phyloP scores from a whole-genome alignment of 2,329 filamentous ascomycete genomes.

The Tolypocladium inflatum region DNA sequence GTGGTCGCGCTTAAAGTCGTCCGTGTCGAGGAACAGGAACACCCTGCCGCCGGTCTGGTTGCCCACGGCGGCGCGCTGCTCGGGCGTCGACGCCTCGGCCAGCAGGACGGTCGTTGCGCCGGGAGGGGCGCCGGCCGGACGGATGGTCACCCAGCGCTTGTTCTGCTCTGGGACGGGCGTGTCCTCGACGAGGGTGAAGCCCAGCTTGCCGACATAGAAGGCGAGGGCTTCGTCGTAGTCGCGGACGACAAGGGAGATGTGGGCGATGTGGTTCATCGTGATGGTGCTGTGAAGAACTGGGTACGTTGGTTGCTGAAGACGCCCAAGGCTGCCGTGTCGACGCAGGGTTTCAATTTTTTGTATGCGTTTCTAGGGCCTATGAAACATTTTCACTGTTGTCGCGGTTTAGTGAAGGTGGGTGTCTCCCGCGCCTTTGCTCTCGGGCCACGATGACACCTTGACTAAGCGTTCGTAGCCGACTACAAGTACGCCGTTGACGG shows the following conservation, averaged over 20 bases:
- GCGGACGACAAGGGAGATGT: conserved; percentile 7
- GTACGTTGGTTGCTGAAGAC: not conserved
- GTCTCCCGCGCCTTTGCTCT: not conserved
- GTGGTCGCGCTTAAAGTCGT: conserved; percentile 5
- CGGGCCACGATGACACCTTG: not conserved
- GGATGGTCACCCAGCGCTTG: conserved; percentile 7
- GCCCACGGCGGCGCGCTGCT: conserved; percentile 5
- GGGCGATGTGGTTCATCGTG: conserved; percentile 1
- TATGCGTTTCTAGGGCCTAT: not conserved
- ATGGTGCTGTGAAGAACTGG: not conserved
- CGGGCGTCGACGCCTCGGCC: conserved; percentile 4
- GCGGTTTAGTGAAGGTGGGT: not conserved
- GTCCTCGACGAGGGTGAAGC: conserved; percentile 8
- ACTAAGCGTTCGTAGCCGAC: not conserved
- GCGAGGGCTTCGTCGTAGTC: conserved; percentile 8
- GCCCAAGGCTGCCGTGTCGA: not conserved
- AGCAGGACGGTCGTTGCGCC: conserved; percentile 4
- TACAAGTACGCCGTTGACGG: no score
- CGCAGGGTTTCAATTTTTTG: not conserved
- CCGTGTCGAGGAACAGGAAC: conserved; percentile 9
- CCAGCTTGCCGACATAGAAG: conserved; percentile 7
- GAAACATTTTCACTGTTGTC: no score
- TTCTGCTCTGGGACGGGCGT: conserved; percentile 1
- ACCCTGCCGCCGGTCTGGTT: conserved; percentile 7
- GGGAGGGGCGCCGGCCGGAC: not conserved